Evolutionary conservation across 257 asterid genomes (phyloP).

Genomic region (Solanum lycopersicoides): DNA sequence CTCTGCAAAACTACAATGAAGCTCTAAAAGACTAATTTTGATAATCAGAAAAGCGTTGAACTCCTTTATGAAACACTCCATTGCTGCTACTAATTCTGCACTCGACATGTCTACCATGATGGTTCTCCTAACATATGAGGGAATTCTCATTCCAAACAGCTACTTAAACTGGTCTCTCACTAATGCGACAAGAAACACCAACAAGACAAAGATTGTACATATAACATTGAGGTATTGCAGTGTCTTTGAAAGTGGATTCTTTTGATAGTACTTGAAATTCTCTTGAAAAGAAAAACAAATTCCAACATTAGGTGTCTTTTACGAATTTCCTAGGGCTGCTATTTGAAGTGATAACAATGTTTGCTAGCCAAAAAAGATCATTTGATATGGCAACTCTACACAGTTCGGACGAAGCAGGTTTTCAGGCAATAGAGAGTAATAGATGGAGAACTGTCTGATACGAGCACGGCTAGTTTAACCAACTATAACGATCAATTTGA

Average conservation of each 20-base stretch:
- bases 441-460: neutral
- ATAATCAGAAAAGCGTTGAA: neutral
- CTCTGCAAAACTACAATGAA: neutral
- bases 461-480: neutral
- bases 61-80: neutral
- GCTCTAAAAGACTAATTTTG: neutral
- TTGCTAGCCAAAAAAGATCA: neutral
- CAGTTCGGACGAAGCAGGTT: neutral
- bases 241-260: neutral
- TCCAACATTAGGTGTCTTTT: neutral
- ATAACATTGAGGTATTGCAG: neutral
- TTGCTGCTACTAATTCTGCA: neutral
- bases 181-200: neutral
- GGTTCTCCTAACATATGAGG: neutral
- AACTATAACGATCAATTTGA: neutral
- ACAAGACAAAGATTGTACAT: neutral
- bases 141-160: neutral
- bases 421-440: neutral
- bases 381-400: neutral
- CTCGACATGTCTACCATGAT: neutral
- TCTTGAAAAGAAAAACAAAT: neutral
- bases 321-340: neutral
- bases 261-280: neutral
- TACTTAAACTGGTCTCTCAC: neutral
- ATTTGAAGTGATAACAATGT: neutral